These are phyloP conservation scores for Candida sonorensis DNA, from an alignment of 805 yeast species.

Conservation along the genomic window DNA sequence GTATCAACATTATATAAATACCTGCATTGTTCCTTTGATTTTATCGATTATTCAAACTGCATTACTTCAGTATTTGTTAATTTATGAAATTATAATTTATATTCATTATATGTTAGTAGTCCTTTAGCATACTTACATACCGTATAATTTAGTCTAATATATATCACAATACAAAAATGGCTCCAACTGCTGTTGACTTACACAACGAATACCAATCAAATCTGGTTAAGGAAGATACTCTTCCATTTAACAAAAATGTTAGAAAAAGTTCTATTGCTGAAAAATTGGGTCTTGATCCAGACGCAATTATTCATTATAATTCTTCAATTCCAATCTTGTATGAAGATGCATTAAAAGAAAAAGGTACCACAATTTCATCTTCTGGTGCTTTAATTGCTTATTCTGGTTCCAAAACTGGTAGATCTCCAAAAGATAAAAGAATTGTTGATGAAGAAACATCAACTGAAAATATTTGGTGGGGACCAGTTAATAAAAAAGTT, in stretches of 20 bases:
- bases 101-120: no score
- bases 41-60: no score
- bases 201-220: slow-evolving; percentile 24
- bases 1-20: no score
- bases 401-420: slow-evolving; percentile 94
- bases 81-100: no score
- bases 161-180: no score
- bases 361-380: slow-evolving; percentile 84
- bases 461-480: slow-evolving; percentile 92
- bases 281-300: slow-evolving; percentile 45
- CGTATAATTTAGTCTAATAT: no score
- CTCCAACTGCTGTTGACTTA: slow-evolving; percentile 34
- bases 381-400: slow-evolving; percentile 94
- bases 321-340: slow-evolving; percentile 89
- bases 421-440: slow-evolving; percentile 98
- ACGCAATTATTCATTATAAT: slow-evolving; percentile 74
- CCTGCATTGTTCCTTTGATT: no score
- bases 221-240: slow-evolving; percentile 16
- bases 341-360: slow-evolving; percentile 89
- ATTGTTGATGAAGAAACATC: slow-evolving; percentile 93
- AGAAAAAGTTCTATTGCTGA: slow-evolving; percentile 26
- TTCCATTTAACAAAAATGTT: slow-evolving; percentile 20
- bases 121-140: no score
- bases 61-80: no score
- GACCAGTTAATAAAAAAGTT: slow-evolving; percentile 95